A percentile compares a stretch with the other conserved stretches of the same genome.
Evolutionary conservation across 768 basidiomycete species (phyloP).

Genomic region (Psilocybe sp.): DNA sequence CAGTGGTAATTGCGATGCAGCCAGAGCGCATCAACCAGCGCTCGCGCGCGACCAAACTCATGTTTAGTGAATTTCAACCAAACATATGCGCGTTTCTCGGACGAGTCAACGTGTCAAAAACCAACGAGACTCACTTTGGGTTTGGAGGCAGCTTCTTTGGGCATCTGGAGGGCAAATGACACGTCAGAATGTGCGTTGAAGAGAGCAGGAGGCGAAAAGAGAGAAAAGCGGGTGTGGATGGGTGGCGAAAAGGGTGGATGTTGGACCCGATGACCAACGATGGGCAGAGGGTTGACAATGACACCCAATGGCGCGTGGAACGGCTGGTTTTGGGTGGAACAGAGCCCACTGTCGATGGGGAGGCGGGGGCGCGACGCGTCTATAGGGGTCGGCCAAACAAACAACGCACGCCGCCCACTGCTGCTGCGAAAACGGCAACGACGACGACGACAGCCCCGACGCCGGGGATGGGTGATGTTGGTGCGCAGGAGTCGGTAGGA

Average conservation of each 20-base stretch:
- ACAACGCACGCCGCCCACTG: constrained; percentile 20
- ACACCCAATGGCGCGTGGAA: constrained; percentile 15
- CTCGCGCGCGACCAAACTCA: too few relatives aligned
- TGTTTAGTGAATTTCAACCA: too few relatives aligned
- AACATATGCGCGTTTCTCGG: too few relatives aligned
- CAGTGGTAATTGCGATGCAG: too few relatives aligned
- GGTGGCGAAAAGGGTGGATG: not conserved
- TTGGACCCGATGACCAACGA: constrained; percentile 8
- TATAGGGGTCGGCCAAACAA: constrained; percentile 29
- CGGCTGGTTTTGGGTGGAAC: constrained; percentile 9
- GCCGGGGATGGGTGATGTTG: constrained; percentile 3
- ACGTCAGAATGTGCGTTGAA: constrained; percentile 17
- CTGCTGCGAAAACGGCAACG: constrained; percentile 6
- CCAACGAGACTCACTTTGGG: constrained; percentile 51
- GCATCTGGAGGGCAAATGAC: constrained; percentile 52
- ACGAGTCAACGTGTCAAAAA: constrained; percentile 15
- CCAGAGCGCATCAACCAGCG: too few relatives aligned
- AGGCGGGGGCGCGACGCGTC: constrained; percentile 23
- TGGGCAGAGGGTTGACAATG: constrained; percentile 12
- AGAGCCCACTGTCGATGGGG: constrained; percentile 12
- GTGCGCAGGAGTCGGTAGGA: constrained; percentile 6
- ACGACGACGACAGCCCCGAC: constrained; percentile 17
- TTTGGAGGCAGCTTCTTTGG: constrained; percentile 68
- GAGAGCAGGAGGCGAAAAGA: constrained; percentile 8
- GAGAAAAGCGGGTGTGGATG: constrained; percentile 5